Conservation (phyloP, 495 filamentous ascomycete genomes). For the Lepraria neglecta region DNA sequence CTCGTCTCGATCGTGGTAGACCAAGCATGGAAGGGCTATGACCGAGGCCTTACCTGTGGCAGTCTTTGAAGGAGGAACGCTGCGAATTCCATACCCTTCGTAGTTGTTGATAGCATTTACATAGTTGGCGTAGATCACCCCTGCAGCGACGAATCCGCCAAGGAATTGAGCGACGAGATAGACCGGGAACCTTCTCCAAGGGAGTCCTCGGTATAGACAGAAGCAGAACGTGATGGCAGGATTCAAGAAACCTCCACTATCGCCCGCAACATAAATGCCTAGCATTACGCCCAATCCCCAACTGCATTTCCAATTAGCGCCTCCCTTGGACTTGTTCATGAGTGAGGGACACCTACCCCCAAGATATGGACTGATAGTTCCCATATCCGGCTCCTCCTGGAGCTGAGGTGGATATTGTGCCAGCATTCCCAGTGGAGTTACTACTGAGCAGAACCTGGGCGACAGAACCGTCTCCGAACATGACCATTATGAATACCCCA, state of each 20-base stretch:
- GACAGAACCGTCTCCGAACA: slow-evolving; percentile 57
- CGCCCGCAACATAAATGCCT: slow-evolving; percentile 52
- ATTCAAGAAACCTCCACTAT: slow-evolving; percentile 58
- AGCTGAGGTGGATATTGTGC: slow-evolving; percentile 15
- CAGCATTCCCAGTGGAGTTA: slow-evolving; percentile 15
- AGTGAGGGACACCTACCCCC: slow-evolving; percentile 44
- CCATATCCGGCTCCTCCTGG: slow-evolving; percentile 43
- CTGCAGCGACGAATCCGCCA: slow-evolving; percentile 49
- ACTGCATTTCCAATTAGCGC: slow-evolving; percentile 16
- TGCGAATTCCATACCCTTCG: slow-evolving; percentile 50
- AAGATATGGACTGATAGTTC: slow-evolving; percentile 54
- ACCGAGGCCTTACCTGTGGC: slow-evolving; percentile 41
- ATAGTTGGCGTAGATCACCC: slow-evolving; percentile 54
- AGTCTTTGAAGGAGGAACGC: slow-evolving; percentile 50
- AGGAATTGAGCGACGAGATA: slow-evolving; percentile 50
- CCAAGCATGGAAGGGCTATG: no score
- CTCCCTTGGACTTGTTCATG: background rate
- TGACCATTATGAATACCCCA: slow-evolving; percentile 55
- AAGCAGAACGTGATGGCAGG: slow-evolving; percentile 58
- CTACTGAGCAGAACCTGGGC: slow-evolving; percentile 53
- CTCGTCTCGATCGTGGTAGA: background rate
- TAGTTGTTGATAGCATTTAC: slow-evolving; percentile 46
- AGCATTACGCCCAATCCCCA: slow-evolving; percentile 56
- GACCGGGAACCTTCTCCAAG: slow-evolving; percentile 53
- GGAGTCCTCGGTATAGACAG: slow-evolving; percentile 55